A percentile compares a stretch with the other conserved stretches of the same genome.
These are phyloP conservation scores for Cryptococcus depauperatus DNA, from an alignment of 1,284 basidiomycete species.

Conservation along the genomic window DNA sequence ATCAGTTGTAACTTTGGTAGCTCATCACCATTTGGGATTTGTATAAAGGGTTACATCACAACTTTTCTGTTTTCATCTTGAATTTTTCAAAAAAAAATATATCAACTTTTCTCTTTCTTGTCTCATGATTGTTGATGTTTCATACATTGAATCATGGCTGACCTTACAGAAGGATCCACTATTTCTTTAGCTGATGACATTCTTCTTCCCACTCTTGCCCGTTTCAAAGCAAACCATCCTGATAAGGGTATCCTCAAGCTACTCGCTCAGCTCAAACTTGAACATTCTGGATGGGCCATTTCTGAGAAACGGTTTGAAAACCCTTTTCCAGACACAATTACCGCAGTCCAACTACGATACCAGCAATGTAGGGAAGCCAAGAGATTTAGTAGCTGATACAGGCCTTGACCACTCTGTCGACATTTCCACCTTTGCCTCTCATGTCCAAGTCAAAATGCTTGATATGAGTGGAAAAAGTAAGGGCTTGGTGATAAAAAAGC, in stretches of 20 bases:
- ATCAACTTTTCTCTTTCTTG: no score
- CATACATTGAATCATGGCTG: no score
- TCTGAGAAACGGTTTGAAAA: conserved; percentile 73
- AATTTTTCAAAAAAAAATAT: no score
- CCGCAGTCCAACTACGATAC: no score
- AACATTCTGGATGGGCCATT: conserved; percentile 61
- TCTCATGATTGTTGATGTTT: no score
- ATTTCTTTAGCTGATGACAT: conserved; percentile 46
- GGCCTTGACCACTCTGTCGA: conserved; percentile 60
- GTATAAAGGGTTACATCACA: no score
- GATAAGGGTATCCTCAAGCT: conserved; percentile 62
- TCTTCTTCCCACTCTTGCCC: conserved; percentile 46
- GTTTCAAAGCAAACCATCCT: conserved; percentile 53
- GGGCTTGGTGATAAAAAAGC: conserved; percentile 63
- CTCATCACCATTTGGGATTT: no score
- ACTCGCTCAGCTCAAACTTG: conserved; percentile 55
- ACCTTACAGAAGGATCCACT: conserved; percentile 1
- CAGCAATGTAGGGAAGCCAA: no score
- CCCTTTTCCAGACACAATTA: conserved; percentile 43
- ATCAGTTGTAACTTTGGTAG: no score
- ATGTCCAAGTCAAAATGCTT: conserved; percentile 63
- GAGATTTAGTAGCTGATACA: conserved; percentile 52
- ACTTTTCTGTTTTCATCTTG: no score
- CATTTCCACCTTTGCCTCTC: conserved; percentile 54
- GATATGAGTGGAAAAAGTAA: conserved; percentile 62